phyloP scores from a whole-genome alignment of 148 eudicot species.

The Linanthus parryae region DNA sequence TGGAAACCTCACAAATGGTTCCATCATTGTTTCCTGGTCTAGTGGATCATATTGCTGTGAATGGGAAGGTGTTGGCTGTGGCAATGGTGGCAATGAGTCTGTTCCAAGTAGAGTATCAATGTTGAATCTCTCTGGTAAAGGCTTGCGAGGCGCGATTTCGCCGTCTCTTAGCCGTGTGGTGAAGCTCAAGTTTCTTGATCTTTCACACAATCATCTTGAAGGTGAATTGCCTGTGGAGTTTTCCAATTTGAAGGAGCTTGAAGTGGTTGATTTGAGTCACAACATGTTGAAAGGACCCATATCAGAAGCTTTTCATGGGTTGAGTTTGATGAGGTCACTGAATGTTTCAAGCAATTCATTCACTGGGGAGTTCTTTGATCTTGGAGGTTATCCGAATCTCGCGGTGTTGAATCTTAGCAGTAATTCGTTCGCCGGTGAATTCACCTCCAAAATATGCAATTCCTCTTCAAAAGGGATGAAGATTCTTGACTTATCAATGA shows the following conservation, averaged over 20 bases:
- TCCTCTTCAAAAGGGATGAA: conserved; percentile 38
- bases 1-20: conserved; percentile 53
- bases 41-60: conserved; percentile 45
- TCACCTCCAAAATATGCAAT: conserved; percentile 45
- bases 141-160: conserved; percentile 55
- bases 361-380: conserved; percentile 43
- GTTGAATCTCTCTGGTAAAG: conserved; percentile 38
- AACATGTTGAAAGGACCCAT: conserved; percentile 45
- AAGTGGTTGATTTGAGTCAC: conserved; percentile 57
- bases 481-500: conserved; percentile 65
- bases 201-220: conserved; percentile 56
- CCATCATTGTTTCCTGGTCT: conserved; percentile 42
- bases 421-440: conserved; percentile 51
- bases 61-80: conserved; percentile 78
- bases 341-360: conserved; percentile 64
- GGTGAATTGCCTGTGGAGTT: conserved; percentile 48
- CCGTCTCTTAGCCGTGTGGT: conserved; percentile 42
- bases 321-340: conserved; percentile 32
- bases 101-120: conserved; percentile 32
- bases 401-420: conserved; percentile 59
- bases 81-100: conserved; percentile 24
- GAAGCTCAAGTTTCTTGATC: conserved; percentile 51
- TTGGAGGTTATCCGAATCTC: conserved; percentile 46
- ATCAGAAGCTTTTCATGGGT: conserved; percentile 26
- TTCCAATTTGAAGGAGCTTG: conserved; percentile 44